Percentiles rank a stretch among this genome's conserved stretches.
Conservation (phyloP, 208 protist species). For the Trypanosoma melophagium region DNA sequence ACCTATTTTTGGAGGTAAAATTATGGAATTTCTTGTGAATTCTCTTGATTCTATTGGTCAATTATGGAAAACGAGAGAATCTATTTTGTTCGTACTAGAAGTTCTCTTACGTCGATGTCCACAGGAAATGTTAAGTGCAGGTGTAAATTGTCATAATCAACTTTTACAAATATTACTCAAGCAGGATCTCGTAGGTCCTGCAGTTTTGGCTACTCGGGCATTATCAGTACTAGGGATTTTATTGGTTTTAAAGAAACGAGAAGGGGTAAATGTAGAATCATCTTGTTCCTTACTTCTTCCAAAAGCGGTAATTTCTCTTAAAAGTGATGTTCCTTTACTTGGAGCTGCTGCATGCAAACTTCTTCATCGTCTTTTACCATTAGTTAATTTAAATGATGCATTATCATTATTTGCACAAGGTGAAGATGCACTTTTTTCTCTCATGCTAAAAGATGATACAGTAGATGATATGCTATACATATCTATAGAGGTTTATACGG, state of each 20-base stretch:
- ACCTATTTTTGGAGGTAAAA: constrained; percentile 37
- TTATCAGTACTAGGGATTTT: constrained; percentile 40
- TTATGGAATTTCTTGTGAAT: constrained; percentile 27
- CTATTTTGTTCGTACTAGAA: constrained; percentile 54
- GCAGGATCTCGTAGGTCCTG: constrained; percentile 29
- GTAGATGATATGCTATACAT: constrained; percentile 38
- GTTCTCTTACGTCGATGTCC: constrained; percentile 32
- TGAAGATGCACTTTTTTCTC: constrained; percentile 27
- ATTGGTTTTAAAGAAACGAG: constrained; percentile 27
- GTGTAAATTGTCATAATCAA: constrained; percentile 35
- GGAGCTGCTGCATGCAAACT: constrained; percentile 36
- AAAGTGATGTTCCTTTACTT: constrained; percentile 17
- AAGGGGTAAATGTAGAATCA: not conserved
- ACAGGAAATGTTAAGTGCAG: constrained; percentile 29
- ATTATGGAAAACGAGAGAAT: constrained; percentile 40
- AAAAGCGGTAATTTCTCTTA: constrained; percentile 19
- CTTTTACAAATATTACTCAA: constrained; percentile 37
- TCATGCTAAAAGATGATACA: constrained; percentile 20
- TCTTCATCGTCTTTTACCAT: constrained; percentile 25
- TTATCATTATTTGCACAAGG: constrained; percentile 8
- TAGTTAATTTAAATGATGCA: not conserved
- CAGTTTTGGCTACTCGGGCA: constrained; percentile 40
- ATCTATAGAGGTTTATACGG: constrained; percentile 29
- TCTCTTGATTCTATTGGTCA: constrained; percentile 3
- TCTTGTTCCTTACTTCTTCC: constrained; percentile 13